Percentiles rank a stretch among this genome's conserved stretches.
phyloP scores from a whole-genome alignment of 2,329 filamentous ascomycete species.

The Zelopaecilomyces penicillatus region DNA sequence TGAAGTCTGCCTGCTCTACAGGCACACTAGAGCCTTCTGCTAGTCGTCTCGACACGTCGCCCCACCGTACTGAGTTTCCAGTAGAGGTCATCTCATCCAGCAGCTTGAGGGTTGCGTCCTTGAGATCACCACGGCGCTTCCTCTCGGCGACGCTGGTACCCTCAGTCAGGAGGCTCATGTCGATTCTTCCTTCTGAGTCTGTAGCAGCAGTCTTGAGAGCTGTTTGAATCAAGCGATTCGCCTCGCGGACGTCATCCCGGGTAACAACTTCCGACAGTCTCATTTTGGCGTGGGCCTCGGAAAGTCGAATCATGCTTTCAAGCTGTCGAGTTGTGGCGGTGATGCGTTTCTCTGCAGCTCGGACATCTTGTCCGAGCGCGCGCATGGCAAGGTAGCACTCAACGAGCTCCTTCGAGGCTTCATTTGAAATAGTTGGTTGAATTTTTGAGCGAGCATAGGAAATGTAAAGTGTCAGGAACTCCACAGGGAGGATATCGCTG shows the following conservation, averaged over 20 bases:
- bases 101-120: slow-evolving; percentile 63
- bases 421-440: slow-evolving; percentile 71
- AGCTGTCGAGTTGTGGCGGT: slow-evolving; percentile 94
- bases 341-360: slow-evolving; percentile 86
- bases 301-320: slow-evolving; percentile 95
- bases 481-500: slow-evolving; percentile 79
- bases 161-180: slow-evolving; percentile 92
- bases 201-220: slow-evolving; percentile 97
- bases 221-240: slow-evolving; percentile 83
- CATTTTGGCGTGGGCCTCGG: slow-evolving; percentile 98
- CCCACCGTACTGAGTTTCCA: slow-evolving; percentile 62
- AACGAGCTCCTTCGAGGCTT: slow-evolving; percentile 76
- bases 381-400: slow-evolving; percentile 91
- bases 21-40: slow-evolving; percentile 61
- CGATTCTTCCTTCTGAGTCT: slow-evolving; percentile 83
- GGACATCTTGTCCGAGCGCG: slow-evolving; percentile 79
- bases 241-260: slow-evolving; percentile 75
- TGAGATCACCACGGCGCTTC: slow-evolving; percentile 73
- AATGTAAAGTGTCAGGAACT: slow-evolving; percentile 94
- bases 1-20: slow-evolving; percentile 73
- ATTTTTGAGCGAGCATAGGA: slow-evolving; percentile 86
- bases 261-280: slow-evolving; percentile 71
- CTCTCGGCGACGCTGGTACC: slow-evolving; percentile 87
- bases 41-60: slow-evolving; percentile 67
- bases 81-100: slow-evolving; percentile 72